Evolutionary conservation across 1,139 yeast species (phyloP).

Genomic region (Candida sojae): DNA sequence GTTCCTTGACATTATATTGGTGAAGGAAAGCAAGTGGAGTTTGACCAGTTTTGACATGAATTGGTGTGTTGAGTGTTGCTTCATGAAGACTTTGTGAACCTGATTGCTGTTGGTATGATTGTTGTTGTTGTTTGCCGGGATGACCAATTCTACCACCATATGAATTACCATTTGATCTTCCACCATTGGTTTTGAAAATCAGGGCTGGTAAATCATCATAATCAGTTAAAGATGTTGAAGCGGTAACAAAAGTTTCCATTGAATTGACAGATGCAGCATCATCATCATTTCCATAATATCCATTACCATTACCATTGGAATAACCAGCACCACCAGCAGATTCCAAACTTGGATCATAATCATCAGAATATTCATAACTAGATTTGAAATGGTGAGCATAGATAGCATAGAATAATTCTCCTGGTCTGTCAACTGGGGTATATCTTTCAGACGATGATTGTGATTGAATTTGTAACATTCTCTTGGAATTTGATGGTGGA

Average conservation of each 20-base stretch:
- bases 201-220: constrained; percentile 19
- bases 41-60: constrained; percentile 20
- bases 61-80: constrained; percentile 8
- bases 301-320: constrained; percentile 9
- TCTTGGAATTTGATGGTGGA: constrained; percentile 22
- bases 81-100: constrained; percentile 11
- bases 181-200: constrained; percentile 9
- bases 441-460: constrained; percentile 33
- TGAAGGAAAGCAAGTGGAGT: constrained; percentile 18
- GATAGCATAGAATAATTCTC: constrained; percentile 23
- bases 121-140: constrained; percentile 8
- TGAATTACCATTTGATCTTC: constrained; percentile 10
- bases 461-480: constrained; percentile 34
- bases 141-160: constrained; percentile 15
- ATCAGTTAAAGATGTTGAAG: constrained; percentile 32
- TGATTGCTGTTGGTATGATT: constrained; percentile 7
- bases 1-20: constrained; percentile 26
- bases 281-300: constrained; percentile 18
- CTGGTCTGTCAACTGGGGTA: constrained; percentile 24
- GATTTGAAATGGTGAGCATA: constrained; percentile 26
- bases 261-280: constrained; percentile 27
- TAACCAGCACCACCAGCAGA: constrained; percentile 6
- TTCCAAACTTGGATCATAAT: constrained; percentile 16
- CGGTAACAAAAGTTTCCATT: constrained; percentile 41
- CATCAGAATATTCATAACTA: constrained; percentile 25